Conservation (phyloP, 1,139 yeast genomes). For the Suhomyces yuchorum region DNA sequence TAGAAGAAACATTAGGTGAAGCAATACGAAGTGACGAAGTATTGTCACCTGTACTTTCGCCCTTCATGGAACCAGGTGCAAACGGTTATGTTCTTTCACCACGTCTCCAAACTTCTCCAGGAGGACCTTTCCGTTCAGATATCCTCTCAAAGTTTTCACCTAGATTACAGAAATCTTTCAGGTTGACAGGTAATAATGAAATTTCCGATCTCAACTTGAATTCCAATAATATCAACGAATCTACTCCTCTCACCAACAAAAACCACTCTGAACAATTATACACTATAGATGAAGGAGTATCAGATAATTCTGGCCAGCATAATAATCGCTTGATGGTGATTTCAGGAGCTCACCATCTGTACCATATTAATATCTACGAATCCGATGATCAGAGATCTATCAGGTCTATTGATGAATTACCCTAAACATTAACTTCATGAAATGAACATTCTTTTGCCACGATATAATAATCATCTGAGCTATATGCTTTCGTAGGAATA, state of each 20-base stretch:
- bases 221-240: conserved; percentile 11
- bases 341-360: conserved; percentile 47
- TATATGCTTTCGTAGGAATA: too few relatives aligned
- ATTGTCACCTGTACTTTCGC: conserved; percentile 51
- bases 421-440: not conserved
- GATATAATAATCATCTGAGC: too few relatives aligned
- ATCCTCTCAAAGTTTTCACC: conserved; percentile 17
- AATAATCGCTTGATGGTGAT: conserved; percentile 26
- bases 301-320: not conserved
- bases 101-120: conserved; percentile 1
- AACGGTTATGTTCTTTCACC: conserved; percentile 5
- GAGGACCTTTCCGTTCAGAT: conserved; percentile 12
- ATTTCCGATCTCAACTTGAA: conserved; percentile 23
- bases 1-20: conserved; percentile 51
- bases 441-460: conserved; percentile 17
- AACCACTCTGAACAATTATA: conserved; percentile 28
- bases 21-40: conserved; percentile 50
- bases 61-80: conserved; percentile 26
- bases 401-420: not conserved
- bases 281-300: conserved; percentile 15
- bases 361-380: conserved; percentile 29
- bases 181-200: conserved; percentile 12
- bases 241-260: conserved; percentile 20
- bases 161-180: conserved; percentile 4
- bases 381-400: conserved; percentile 1